Evolutionary conservation across 2,329 filamentous ascomycete species (phyloP).

Genomic region (Neonectria magnoliae): DNA sequence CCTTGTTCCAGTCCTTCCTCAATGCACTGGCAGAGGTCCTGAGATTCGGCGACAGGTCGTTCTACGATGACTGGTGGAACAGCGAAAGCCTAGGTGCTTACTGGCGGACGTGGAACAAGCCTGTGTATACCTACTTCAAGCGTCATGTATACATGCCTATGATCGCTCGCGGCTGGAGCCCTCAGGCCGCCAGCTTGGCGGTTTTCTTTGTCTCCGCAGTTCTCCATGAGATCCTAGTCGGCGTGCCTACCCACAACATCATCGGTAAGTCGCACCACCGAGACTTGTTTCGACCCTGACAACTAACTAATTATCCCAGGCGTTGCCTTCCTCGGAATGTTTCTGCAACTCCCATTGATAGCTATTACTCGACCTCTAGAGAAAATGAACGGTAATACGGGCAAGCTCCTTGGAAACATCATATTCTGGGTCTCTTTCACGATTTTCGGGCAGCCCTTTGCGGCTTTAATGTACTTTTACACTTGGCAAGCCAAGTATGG

Average conservation of each 20-base stretch:
- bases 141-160: slow-evolving; percentile 92
- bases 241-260: slow-evolving; percentile 92
- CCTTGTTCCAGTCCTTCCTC: slow-evolving; percentile 90
- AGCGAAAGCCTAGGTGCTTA: slow-evolving; percentile 85
- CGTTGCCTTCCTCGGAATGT: slow-evolving; percentile 93
- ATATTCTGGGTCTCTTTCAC: slow-evolving; percentile 98
- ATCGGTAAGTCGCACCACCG: slow-evolving; percentile 68
- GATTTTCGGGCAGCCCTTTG: slow-evolving; percentile 92
- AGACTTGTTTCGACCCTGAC: not conserved
- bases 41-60: slow-evolving; percentile 90
- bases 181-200: slow-evolving; percentile 74
- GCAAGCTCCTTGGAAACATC: slow-evolving; percentile 86
- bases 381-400: slow-evolving; percentile 75
- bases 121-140: slow-evolving; percentile 96
- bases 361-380: slow-evolving; percentile 81
- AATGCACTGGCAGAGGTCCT: slow-evolving; percentile 93
- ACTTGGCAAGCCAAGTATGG: slow-evolving; percentile 99
- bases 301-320: slow-evolving; percentile 57
- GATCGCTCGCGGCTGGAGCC: slow-evolving; percentile 82
- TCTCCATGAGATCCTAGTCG: slow-evolving; percentile 91
- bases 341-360: slow-evolving; percentile 91
- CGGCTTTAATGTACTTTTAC: slow-evolving; percentile 94
- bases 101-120: slow-evolving; percentile 98
- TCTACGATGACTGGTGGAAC: slow-evolving; percentile 99
- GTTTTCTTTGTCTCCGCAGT: slow-evolving; percentile 92